These are phyloP conservation scores for Chrysophaeum taylorii DNA, from an alignment of 352 stramenopile species.

Conservation along the genomic window DNA sequence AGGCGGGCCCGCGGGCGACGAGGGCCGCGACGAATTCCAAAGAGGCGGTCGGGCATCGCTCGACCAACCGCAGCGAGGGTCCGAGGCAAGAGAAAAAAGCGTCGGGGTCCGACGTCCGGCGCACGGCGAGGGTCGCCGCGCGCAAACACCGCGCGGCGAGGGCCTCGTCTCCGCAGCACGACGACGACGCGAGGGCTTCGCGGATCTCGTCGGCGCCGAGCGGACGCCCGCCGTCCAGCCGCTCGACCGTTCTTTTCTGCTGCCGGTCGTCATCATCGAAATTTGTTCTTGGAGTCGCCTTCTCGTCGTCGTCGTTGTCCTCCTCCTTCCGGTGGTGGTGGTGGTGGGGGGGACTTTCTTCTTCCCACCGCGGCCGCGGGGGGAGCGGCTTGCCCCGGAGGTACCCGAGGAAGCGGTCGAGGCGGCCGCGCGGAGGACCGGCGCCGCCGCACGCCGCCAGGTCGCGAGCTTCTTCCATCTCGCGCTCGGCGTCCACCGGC, in stretches of 20 bases:
- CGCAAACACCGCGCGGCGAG: no score
- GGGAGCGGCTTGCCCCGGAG: no score
- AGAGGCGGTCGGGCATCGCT: not conserved
- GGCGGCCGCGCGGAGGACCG: constrained; percentile 54
- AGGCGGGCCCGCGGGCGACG: not conserved
- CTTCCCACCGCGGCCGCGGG: no score
- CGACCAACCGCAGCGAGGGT: not conserved
- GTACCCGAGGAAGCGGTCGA: constrained; percentile 65
- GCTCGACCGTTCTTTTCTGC: not conserved
- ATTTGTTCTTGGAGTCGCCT: not conserved
- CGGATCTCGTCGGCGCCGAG: constrained; percentile 7
- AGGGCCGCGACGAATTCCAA: not conserved
- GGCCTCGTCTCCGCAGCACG: no score
- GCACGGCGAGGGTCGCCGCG: no score
- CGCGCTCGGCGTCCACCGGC: no score
- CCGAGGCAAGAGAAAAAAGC: not conserved
- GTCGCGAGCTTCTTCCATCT: constrained; percentile 44
- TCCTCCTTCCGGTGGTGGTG: no score
- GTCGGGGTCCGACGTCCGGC: no score
- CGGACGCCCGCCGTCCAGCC: not conserved
- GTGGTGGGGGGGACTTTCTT: no score
- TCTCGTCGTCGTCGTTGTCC: not conserved
- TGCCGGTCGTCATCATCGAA: not conserved
- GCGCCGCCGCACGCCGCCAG: constrained; percentile 26
- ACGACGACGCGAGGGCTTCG: no score